A percentile compares a stretch with the other conserved stretches of the same genome.
Conservation (phyloP, 1,284 basidiomycete species). For the Acaromyces ingoldii region DNA sequence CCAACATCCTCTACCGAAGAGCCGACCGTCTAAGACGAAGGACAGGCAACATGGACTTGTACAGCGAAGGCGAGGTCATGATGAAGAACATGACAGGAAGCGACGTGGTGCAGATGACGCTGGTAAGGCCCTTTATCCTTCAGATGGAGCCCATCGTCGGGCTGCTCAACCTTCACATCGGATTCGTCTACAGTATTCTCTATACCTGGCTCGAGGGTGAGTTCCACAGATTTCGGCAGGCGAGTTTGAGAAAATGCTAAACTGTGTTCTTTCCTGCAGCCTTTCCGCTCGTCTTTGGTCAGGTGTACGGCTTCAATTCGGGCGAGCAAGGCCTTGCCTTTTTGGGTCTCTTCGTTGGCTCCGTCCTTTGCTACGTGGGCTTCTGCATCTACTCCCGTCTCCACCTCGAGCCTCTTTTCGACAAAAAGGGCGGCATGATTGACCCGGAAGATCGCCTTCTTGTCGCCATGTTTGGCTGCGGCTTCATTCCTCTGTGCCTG, state of each 20-base stretch:
- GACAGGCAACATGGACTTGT: conserved; percentile 50
- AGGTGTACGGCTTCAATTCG: conserved; percentile 37
- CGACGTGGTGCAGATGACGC: conserved; percentile 29
- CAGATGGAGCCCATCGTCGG: conserved; percentile 25
- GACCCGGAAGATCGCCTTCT: conserved; percentile 34
- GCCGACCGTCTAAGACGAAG: conserved; percentile 49
- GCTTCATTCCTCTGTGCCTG: conserved; percentile 56
- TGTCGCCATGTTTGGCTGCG: conserved; percentile 22
- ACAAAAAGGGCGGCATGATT: conserved; percentile 18
- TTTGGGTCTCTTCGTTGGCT: conserved; percentile 31
- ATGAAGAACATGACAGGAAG: conserved; percentile 18
- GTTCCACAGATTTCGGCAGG: background rate
- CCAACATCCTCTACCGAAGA: conserved; percentile 51
- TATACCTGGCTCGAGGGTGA: background rate
- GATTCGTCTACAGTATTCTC: conserved; percentile 25
- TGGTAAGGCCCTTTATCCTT: conserved; percentile 40
- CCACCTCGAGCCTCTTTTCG: conserved; percentile 14
- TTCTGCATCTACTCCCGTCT: background rate
- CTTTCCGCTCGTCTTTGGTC: conserved; percentile 33
- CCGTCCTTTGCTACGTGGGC: conserved; percentile 16
- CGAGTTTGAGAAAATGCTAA: background rate
- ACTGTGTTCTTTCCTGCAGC: conserved; percentile 22
- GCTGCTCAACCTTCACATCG: conserved; percentile 32
- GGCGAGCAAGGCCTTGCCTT: conserved; percentile 32
- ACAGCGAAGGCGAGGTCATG: conserved; percentile 49